Percentiles rank a stretch among this genome's conserved stretches.
Evolutionary conservation across 768 basidiomycete species (phyloP).

Genomic region (Lepiota subincarnata): DNA sequence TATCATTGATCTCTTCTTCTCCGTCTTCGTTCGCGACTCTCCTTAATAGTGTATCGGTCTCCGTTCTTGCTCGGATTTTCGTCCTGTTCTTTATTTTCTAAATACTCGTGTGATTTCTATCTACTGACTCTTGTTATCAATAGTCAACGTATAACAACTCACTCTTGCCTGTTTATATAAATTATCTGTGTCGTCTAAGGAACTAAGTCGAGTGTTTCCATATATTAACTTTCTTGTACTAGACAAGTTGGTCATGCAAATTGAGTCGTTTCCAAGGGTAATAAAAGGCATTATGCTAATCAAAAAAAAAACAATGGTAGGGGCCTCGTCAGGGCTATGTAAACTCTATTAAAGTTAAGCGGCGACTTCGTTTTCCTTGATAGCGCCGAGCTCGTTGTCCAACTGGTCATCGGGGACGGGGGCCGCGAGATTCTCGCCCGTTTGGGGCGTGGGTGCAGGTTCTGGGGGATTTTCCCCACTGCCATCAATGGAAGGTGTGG

Average conservation of each 20-base stretch:
- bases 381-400: constrained; percentile 40
- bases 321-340: not conserved
- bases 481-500: constrained; percentile 32
- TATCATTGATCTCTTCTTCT: constrained; percentile 21
- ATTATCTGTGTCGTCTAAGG: constrained; percentile 17
- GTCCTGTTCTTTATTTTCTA: not conserved
- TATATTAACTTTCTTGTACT: constrained; percentile 14
- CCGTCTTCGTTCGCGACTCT: constrained; percentile 1
- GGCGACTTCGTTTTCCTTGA: constrained; percentile 23
- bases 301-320: constrained; percentile 1
- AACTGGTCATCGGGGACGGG: constrained; percentile 36
- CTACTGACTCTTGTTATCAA: constrained; percentile 11
- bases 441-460: constrained; percentile 38
- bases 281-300: constrained; percentile 5
- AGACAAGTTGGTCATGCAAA: constrained; percentile 7
- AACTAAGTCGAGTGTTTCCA: constrained; percentile 12
- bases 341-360: constrained; percentile 1
- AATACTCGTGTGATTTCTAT: not conserved
- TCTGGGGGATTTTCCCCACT: constrained; percentile 41
- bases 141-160: constrained; percentile 11
- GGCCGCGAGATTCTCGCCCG: constrained; percentile 22
- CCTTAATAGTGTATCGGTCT: constrained; percentile 7
- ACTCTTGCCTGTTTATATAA: constrained; percentile 23
- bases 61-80: constrained; percentile 4
- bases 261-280: constrained; percentile 5